phyloP scores from a whole-genome alignment of 306 rosid genomes.

The Heteromeles arbutifolia region DNA sequence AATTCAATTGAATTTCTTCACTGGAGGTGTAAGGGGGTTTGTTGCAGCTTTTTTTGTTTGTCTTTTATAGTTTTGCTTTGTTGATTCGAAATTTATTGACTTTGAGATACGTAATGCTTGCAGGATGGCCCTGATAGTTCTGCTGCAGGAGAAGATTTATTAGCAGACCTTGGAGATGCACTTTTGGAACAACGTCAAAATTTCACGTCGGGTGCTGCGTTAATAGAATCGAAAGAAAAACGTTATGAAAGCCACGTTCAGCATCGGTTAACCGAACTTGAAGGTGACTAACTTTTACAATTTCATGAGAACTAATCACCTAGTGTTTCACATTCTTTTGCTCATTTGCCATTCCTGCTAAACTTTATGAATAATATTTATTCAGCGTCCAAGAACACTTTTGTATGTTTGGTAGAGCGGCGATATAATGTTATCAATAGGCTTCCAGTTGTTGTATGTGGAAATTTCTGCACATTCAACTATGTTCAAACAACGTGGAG shows the following conservation, averaged over 20 bases:
- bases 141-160: slow-evolving; percentile 34
- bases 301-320: slow-evolving; percentile 6
- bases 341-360: not conserved
- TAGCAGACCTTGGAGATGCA: slow-evolving; percentile 64
- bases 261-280: slow-evolving; percentile 68
- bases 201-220: slow-evolving; percentile 42
- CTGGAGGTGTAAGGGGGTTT: not conserved
- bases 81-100: slow-evolving; percentile 3
- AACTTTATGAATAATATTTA: not conserved
- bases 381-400: not conserved
- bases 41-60: not conserved
- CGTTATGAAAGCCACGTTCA: slow-evolving; percentile 56
- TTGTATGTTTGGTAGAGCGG: not conserved
- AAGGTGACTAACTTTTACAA: slow-evolving; percentile 39
- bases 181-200: slow-evolving; percentile 42
- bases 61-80: not conserved
- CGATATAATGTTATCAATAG: not conserved
- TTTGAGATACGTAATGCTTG: slow-evolving; percentile 25
- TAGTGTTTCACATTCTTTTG: not conserved
- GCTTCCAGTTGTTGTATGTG: not conserved
- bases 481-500: not conserved
- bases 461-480: not conserved
- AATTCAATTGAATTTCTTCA: not conserved
- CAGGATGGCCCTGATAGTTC: slow-evolving; percentile 46
- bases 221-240: slow-evolving; percentile 41